Evolutionary conservation across 2,329 filamentous ascomycete species (phyloP).

Genomic region (Didymosphaeria variabile): DNA sequence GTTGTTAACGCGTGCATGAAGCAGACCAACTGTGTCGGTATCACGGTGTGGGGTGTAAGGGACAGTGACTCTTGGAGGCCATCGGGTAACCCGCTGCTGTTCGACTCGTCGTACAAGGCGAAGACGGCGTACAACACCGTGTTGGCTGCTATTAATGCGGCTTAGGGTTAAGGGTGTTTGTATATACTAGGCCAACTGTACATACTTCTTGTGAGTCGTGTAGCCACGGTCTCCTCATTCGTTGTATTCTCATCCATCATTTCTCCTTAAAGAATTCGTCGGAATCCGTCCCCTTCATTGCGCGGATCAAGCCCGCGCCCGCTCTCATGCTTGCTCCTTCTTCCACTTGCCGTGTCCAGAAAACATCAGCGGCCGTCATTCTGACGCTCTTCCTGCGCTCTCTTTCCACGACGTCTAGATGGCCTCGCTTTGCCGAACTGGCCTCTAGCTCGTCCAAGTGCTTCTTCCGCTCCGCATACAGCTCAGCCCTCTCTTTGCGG

Average conservation of each 20-base stretch:
- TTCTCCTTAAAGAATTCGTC: conserved; percentile 6
- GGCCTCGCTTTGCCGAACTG: conserved; percentile 24
- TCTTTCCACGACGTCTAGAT: conserved; percentile 33
- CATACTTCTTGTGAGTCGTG: conserved; percentile 1
- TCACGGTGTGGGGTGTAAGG: conserved; percentile 69
- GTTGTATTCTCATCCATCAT: neutral
- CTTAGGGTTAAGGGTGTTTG: neutral
- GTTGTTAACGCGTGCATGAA: conserved; percentile 67
- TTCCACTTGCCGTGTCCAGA: conserved; percentile 43
- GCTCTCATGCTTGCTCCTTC: conserved; percentile 33
- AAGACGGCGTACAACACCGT: conserved; percentile 53
- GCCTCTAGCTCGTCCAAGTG: conserved; percentile 40
- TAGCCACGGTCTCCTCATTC: neutral
- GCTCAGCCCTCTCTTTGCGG: conserved; percentile 35
- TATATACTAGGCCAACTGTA: conserved; percentile 9
- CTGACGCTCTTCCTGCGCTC: conserved; percentile 44
- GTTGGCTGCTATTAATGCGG: conserved; percentile 30
- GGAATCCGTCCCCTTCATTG: conserved; percentile 24
- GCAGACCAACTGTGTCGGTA: conserved; percentile 69
- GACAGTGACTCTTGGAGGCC: conserved; percentile 59
- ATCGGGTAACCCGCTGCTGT: conserved; percentile 53
- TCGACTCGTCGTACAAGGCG: conserved; percentile 54
- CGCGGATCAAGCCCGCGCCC: conserved; percentile 39
- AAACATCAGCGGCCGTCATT: conserved; percentile 41
- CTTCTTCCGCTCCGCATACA: conserved; percentile 38